Percentiles rank a stretch among this genome's conserved stretches.
Conservation (phyloP, 192 early-diverging fungal genomes). For the Coemansia sp. region DNA sequence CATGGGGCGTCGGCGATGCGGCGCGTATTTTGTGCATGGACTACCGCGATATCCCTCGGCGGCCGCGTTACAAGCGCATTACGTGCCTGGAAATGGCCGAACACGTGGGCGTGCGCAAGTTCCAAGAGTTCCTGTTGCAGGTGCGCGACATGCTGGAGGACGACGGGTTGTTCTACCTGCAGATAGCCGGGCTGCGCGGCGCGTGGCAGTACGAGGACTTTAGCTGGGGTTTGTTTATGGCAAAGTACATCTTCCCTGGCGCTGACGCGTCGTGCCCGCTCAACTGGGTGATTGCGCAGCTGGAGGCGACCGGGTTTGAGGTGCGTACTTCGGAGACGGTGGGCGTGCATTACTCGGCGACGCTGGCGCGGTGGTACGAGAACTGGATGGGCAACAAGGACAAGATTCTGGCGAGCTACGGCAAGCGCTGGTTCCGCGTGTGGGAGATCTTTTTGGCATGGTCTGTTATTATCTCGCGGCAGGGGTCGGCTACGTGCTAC, state of each 20-base stretch:
- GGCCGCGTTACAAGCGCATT: slow-evolving; percentile 92
- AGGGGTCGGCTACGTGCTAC: slow-evolving; percentile 95
- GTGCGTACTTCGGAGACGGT: slow-evolving; percentile 84
- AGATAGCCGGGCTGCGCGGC: slow-evolving; percentile 93
- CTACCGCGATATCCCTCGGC: slow-evolving; percentile 93
- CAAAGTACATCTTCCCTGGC: slow-evolving; percentile 98
- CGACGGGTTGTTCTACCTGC: slow-evolving; percentile 96
- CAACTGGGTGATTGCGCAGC: slow-evolving; percentile 92
- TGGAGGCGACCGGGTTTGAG: slow-evolving; percentile 94
- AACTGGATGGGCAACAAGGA: slow-evolving; percentile 98
- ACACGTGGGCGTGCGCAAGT: slow-evolving; percentile 94
- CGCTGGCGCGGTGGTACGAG: slow-evolving; percentile 92
- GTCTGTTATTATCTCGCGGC: slow-evolving; percentile 92
- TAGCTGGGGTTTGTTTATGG: slow-evolving; percentile 96
- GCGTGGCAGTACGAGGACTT: slow-evolving; percentile 81
- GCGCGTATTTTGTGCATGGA: slow-evolving; percentile 90
- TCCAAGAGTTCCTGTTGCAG: slow-evolving; percentile 85
- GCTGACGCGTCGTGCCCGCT: slow-evolving; percentile 96
- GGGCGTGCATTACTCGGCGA: slow-evolving; percentile 97
- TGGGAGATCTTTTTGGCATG: slow-evolving; percentile 99
- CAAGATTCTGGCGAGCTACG: slow-evolving; percentile 76
- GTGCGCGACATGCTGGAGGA: slow-evolving; percentile 94
- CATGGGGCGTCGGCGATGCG: slow-evolving; percentile 74
- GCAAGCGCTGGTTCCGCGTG: slow-evolving; percentile 86
- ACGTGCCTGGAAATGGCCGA: slow-evolving; percentile 99